phyloP scores from a whole-genome alignment of 1,139 yeast species.

The Sugiyamaella paludigena region DNA sequence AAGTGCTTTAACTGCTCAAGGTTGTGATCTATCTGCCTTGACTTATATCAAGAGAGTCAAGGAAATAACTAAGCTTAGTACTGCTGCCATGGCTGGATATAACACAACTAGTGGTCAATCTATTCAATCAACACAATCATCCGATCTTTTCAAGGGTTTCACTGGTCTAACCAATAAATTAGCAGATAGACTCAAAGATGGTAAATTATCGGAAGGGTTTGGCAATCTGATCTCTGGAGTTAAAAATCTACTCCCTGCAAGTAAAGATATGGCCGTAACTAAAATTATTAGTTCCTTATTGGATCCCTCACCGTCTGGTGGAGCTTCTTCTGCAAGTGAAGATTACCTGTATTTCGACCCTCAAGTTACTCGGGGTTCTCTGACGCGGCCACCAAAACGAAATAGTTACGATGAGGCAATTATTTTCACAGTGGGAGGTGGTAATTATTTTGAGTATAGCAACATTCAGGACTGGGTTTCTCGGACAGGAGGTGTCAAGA shows the following conservation, averaged over 20 bases:
- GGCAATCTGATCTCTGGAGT: conserved; percentile 87
- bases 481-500: conserved; percentile 39
- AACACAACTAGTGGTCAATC: conserved; percentile 25
- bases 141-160: conserved; percentile 61
- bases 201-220: conserved; percentile 77
- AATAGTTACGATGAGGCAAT: conserved; percentile 76
- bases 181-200: conserved; percentile 55
- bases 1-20: conserved; percentile 56
- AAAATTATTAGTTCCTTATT: conserved; percentile 86
- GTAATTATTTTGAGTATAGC: conserved; percentile 89
- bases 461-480: conserved; percentile 88
- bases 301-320: conserved; percentile 63
- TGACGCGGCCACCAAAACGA: conserved; percentile 83
- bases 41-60: conserved; percentile 75
- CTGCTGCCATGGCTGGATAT: conserved; percentile 35
- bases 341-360: conserved; percentile 92
- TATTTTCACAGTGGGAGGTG: conserved; percentile 95
- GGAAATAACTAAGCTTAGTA: conserved; percentile 69
- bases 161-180: conserved; percentile 74
- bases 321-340: conserved; percentile 59
- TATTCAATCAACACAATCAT: conserved; percentile 26
- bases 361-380: conserved; percentile 78
- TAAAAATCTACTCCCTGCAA: conserved; percentile 82
- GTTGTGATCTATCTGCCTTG: conserved; percentile 63
- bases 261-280: conserved; percentile 83